Percentiles rank a stretch among this genome's conserved stretches.
Conservation (phyloP, 768 basidiomycete species). For the Trametes maxima region DNA sequence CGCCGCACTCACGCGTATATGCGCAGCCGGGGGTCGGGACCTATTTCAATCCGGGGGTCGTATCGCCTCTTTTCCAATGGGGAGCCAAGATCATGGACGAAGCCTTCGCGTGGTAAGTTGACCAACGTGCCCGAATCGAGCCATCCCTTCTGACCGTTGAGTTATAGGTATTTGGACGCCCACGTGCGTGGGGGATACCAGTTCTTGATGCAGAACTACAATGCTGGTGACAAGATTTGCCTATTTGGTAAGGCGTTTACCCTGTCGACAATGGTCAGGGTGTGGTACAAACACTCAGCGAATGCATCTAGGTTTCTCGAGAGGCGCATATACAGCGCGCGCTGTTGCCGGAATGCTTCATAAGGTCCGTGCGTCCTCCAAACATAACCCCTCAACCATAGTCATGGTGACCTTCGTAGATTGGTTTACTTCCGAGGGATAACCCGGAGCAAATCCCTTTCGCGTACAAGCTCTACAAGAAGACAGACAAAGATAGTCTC, state of each 20-base stretch:
- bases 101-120: conserved; percentile 69
- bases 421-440: conserved; percentile 69
- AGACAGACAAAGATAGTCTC: conserved; percentile 47
- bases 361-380: conserved; percentile 46
- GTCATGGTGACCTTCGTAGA: conserved; percentile 38
- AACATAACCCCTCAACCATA: background rate
- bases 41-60: conserved; percentile 64
- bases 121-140: no score
- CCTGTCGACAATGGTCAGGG: background rate
- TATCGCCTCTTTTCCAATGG: conserved; percentile 61
- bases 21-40: conserved; percentile 49
- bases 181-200: conserved; percentile 78
- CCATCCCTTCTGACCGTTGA: background rate
- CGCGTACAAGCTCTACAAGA: conserved; percentile 73
- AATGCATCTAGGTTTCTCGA: conserved; percentile 63
- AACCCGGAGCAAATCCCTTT: conserved; percentile 72
- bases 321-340: conserved; percentile 66
- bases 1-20: background rate
- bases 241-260: conserved; percentile 55
- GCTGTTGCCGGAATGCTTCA: conserved; percentile 76
- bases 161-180: conserved; percentile 61
- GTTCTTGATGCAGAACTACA: conserved; percentile 80
- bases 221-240: conserved; percentile 71
- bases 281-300: background rate
- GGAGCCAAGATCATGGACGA: conserved; percentile 63